Evolutionary conservation across 306 rosid genomes (phyloP), one percentile per base, ranked within the genome.

Genomic region (Prosopis cineraria): DNA sequence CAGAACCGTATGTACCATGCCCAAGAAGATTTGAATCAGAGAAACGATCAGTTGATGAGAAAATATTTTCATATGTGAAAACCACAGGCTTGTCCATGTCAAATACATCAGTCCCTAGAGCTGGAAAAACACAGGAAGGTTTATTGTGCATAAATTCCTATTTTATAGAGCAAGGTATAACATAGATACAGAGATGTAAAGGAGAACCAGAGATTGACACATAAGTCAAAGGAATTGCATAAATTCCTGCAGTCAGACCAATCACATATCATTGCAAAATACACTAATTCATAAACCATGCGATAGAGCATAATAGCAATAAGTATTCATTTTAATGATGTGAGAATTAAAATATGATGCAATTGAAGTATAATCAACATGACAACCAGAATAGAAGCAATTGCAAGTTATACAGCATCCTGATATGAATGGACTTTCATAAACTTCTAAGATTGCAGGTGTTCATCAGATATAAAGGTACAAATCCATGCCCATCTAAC

Each of bases 1-100:
- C 99, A 66, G 99, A 93, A 62, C 99, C 99, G 59, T 96, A 96
- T 10, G 96, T 91, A 85, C 99, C 99, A 84, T 91, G 93, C 67
- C 99, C 99, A 78, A 96, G 89, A 84, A 93, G 92, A 85, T 82
- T 86, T 56, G 99, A 86, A 73, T 95, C 99, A 44, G 99, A 91
- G 91, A 95, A 95, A 30, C 90, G 91, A 70, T 89, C 97, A 17
- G 98, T 89, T 33, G 93, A 62, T 76, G 96, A 76, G 67, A 76
- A 86, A 31, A 95, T 91, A 72, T 93, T 98, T 74, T 95, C 97
- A 22, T 88, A 89, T 64, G 94, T 70, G 78, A 93, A 95, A 74
- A 95, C 86, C 39, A 91, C 87, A 78, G 98, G 99, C 86, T 91
- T 95, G 62, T 93, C 99, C 84, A 91, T 82, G 79, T 90, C 93